Conservation (phyloP, 139 green algal species). For the Closterium sp. region DNA sequence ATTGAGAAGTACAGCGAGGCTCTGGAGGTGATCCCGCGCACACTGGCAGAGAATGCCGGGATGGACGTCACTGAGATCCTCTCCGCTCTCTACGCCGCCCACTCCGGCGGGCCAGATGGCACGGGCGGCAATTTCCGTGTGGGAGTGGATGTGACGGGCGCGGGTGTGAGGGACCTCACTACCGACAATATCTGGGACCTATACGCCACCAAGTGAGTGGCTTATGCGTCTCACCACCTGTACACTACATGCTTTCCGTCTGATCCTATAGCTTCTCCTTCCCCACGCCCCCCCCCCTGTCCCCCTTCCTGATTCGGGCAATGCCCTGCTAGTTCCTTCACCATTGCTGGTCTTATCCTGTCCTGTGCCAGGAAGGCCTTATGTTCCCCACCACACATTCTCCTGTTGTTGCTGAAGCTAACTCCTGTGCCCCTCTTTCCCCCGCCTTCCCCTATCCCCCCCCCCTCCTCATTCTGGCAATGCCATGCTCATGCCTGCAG, state of each 20-base stretch:
- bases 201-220: slow-evolving; percentile 49
- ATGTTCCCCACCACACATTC: too few relatives aligned
- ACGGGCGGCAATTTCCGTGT: slow-evolving; percentile 58
- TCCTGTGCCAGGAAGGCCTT: background rate
- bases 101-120: slow-evolving; percentile 57
- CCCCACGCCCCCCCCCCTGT: too few relatives aligned
- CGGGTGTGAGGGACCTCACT: slow-evolving; percentile 68
- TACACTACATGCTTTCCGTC: too few relatives aligned
- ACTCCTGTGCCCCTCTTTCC: too few relatives aligned
- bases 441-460: too few relatives aligned
- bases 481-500: too few relatives aligned
- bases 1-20: slow-evolving; percentile 89
- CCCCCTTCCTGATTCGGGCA: too few relatives aligned
- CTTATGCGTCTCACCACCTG: background rate
- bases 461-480: too few relatives aligned
- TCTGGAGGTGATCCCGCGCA: slow-evolving; percentile 90
- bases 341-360: too few relatives aligned
- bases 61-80: slow-evolving; percentile 76
- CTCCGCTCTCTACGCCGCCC: slow-evolving; percentile 77
- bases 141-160: slow-evolving; percentile 85
- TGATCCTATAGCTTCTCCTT: too few relatives aligned
- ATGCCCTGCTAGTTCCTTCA: too few relatives aligned
- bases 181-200: slow-evolving; percentile 56
- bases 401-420: too few relatives aligned
- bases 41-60: slow-evolving; percentile 87